These are phyloP conservation scores for Triticum dicoccoides DNA, from an alignment of 176 grass and related monocot genomes.

Conservation along the genomic window DNA sequence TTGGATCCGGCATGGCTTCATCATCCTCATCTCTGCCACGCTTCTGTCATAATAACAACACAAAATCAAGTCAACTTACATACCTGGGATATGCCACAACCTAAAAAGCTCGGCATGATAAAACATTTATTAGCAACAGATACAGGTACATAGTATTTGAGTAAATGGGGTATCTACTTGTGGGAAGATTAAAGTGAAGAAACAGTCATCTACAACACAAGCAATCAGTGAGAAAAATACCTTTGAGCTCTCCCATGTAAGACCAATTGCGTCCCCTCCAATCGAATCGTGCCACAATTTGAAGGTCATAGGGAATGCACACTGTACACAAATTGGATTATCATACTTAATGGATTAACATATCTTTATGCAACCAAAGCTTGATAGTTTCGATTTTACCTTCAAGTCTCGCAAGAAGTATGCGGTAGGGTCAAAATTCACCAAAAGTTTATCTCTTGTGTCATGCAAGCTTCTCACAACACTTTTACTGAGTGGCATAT, in stretches of 20 bases:
- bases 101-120: not conserved
- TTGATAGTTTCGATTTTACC: slow-evolving; percentile 40
- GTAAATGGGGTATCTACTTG: not conserved
- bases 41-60: slow-evolving; percentile 51
- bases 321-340: slow-evolving; percentile 43
- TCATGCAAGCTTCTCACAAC: slow-evolving; percentile 51
- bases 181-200: not conserved
- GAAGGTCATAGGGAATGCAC: slow-evolving; percentile 60
- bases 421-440: slow-evolving; percentile 73
- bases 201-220: not conserved
- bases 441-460: slow-evolving; percentile 73
- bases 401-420: slow-evolving; percentile 75
- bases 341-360: not conserved
- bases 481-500: slow-evolving; percentile 40
- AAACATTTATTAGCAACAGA: slow-evolving; percentile 6
- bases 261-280: slow-evolving; percentile 83
- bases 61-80: slow-evolving; percentile 15
- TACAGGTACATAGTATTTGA: not conserved
- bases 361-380: not conserved
- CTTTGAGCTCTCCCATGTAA: slow-evolving; percentile 90
- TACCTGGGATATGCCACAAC: not conserved
- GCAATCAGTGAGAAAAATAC: slow-evolving; percentile 31
- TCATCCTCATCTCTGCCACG: slow-evolving; percentile 59
- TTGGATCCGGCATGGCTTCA: slow-evolving; percentile 40
- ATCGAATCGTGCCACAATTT: slow-evolving; percentile 85